phyloP scores from a whole-genome alignment of 2,329 filamentous ascomycete genomes.

The Ophiostoma ulmi region DNA sequence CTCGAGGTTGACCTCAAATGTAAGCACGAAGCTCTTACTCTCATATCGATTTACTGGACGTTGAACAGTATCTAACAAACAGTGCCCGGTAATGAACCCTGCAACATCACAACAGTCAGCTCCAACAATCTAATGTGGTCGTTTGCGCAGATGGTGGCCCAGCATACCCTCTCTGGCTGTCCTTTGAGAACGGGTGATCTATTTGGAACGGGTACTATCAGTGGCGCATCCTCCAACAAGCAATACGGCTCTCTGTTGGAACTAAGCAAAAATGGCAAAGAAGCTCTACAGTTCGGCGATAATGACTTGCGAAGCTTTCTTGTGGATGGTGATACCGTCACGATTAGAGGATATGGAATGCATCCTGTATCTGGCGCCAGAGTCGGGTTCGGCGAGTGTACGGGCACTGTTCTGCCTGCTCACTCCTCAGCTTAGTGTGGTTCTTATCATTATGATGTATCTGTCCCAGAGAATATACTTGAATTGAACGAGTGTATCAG shows the following conservation, averaged over 20 bases:
- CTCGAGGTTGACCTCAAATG: slow-evolving; percentile 20
- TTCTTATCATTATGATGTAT: not conserved
- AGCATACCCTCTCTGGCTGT: slow-evolving; percentile 74
- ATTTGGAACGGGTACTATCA: slow-evolving; percentile 73
- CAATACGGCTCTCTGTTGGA: slow-evolving; percentile 43
- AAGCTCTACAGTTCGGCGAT: slow-evolving; percentile 38
- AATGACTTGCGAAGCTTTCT: slow-evolving; percentile 41
- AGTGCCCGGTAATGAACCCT: not conserved
- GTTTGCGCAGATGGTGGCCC: slow-evolving; percentile 77
- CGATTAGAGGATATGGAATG: slow-evolving; percentile 36
- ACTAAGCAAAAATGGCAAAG: slow-evolving; percentile 42
- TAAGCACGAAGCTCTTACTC: not conserved
- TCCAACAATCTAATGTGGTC: slow-evolving; percentile 66
- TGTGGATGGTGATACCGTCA: slow-evolving; percentile 43
- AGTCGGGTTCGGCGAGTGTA: slow-evolving; percentile 44
- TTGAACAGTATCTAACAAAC: not conserved
- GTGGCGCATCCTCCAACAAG: slow-evolving; percentile 37
- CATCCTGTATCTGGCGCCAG: slow-evolving; percentile 32
- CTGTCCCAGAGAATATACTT: not conserved
- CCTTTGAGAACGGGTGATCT: slow-evolving; percentile 69
- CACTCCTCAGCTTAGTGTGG: not conserved
- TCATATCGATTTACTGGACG: not conserved
- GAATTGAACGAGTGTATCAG: not conserved
- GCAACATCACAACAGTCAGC: slow-evolving; percentile 33
- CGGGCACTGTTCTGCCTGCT: slow-evolving; percentile 24